Percentiles rank a stretch among this genome's conserved stretches.
These are phyloP conservation scores for Phytophthora podocarpi DNA, from an alignment of 352 stramenopile genomes.

Conservation along the genomic window DNA sequence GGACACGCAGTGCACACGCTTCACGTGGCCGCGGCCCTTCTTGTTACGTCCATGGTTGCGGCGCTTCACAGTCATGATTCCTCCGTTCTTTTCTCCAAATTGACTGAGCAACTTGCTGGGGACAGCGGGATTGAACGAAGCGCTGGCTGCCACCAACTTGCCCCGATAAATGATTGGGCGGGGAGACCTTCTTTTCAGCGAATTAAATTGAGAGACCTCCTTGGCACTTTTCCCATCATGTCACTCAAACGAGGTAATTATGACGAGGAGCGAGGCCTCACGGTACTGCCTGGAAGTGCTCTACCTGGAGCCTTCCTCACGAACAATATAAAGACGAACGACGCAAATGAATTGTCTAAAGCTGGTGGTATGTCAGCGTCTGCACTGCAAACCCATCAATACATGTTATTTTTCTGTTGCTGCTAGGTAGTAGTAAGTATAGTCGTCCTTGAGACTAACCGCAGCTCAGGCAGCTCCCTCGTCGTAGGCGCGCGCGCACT, in stretches of 20 bases:
- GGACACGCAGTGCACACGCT: conserved; percentile 98
- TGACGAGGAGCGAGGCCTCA: background rate
- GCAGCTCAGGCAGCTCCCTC: background rate
- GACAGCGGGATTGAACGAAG: conserved; percentile 34
- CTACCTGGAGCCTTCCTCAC: too few species aligned
- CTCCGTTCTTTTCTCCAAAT: conserved; percentile 89
- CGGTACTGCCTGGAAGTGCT: too few species aligned
- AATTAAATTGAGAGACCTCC: conserved; percentile 17
- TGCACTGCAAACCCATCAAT: conserved; percentile 39
- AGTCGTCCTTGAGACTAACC: conserved; percentile 5
- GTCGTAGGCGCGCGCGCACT: conserved; percentile 6
- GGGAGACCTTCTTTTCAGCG: conserved; percentile 3
- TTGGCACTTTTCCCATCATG: background rate
- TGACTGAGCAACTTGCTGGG: conserved; percentile 37
- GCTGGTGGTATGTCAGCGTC: conserved; percentile 24
- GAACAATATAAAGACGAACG: background rate
- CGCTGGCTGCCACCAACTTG: conserved; percentile 58
- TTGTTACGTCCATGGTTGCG: conserved; percentile 99
- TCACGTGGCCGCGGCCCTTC: conserved; percentile 98
- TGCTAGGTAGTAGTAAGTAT: conserved; percentile 24
- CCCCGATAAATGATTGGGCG: conserved; percentile 32
- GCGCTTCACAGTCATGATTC: conserved; percentile 99
- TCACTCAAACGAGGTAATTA: conserved; percentile 11
- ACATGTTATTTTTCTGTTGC: conserved; percentile 32
- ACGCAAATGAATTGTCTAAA: conserved; percentile 17